A percentile compares a stretch with the other conserved stretches of the same genome.
These are phyloP conservation scores for Boletellus emodensis DNA, from an alignment of 768 basidiomycete species.

Conservation along the genomic window DNA sequence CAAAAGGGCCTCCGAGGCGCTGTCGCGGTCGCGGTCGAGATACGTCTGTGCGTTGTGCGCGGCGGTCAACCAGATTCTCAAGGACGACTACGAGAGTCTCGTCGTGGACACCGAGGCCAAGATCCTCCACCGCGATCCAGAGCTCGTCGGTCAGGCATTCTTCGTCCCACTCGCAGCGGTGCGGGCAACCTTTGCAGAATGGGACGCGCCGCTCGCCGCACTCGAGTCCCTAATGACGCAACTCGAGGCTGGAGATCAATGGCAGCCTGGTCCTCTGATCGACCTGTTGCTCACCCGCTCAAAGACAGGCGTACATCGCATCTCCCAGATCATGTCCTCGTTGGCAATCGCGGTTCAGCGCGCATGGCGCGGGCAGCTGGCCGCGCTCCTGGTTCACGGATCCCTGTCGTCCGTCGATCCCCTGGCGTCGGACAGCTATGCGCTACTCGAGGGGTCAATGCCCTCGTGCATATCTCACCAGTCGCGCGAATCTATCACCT, in stretches of 20 bases:
- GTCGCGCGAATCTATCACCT: constrained; percentile 76
- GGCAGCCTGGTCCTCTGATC: constrained; percentile 74
- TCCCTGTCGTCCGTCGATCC: constrained; percentile 60
- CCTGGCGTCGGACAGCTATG: constrained; percentile 56
- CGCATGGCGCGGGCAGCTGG: constrained; percentile 83
- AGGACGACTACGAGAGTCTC: constrained; percentile 74
- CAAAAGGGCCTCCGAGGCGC: constrained; percentile 47
- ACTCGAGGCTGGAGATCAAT: constrained; percentile 47
- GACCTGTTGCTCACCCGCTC: constrained; percentile 72
- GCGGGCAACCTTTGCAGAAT: constrained; percentile 78
- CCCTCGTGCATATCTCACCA: constrained; percentile 72
- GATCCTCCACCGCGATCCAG: constrained; percentile 69
- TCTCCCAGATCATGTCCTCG: constrained; percentile 65
- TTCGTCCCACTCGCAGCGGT: constrained; percentile 82
- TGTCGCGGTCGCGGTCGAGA: constrained; percentile 60
- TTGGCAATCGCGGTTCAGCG: constrained; percentile 74
- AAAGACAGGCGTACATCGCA: constrained; percentile 73
- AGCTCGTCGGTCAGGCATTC: constrained; percentile 71
- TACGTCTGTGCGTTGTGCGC: constrained; percentile 79
- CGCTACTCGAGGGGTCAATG: constrained; percentile 60
- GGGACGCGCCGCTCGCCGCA: constrained; percentile 82
- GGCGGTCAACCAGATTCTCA: constrained; percentile 67
- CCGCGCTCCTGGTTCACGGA: constrained; percentile 78
- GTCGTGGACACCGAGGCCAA: constrained; percentile 80
- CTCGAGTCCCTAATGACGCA: constrained; percentile 62